phyloP scores from a whole-genome alignment of 768 basidiomycete species.

The Collybia mongolica region DNA sequence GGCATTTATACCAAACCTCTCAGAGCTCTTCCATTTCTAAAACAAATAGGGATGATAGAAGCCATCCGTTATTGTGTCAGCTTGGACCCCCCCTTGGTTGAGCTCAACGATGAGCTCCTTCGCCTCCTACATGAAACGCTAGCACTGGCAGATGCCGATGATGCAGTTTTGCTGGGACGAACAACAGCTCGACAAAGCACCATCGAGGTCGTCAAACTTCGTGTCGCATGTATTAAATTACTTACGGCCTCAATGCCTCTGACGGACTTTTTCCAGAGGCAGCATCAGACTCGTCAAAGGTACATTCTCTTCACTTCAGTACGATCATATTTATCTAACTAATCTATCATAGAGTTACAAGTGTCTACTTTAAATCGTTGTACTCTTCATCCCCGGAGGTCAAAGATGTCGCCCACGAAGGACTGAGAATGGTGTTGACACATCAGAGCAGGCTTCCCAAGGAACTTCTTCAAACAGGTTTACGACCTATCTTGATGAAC shows the following conservation, averaged over 20 bases:
- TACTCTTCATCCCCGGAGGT: slow-evolving; percentile 91
- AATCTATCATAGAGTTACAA: slow-evolving; percentile 65
- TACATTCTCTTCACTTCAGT: slow-evolving; percentile 27
- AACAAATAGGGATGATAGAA: slow-evolving; percentile 98
- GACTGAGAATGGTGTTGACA: slow-evolving; percentile 82
- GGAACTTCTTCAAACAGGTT: slow-evolving; percentile 90
- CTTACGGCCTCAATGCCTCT: slow-evolving; percentile 93
- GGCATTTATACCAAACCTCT: slow-evolving; percentile 96
- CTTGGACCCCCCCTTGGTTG: slow-evolving; percentile 85
- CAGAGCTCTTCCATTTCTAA: slow-evolving; percentile 88
- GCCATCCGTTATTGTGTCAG: slow-evolving; percentile 93
- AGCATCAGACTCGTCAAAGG: slow-evolving; percentile 84
- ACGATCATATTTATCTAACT: neutral
- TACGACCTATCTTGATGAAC: slow-evolving; percentile 97
- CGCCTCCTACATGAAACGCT: slow-evolving; percentile 92
- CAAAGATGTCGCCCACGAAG: slow-evolving; percentile 94
- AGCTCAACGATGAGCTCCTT: slow-evolving; percentile 89
- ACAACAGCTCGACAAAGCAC: slow-evolving; percentile 74
- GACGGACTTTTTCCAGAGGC: slow-evolving; percentile 89
- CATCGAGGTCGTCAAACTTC: slow-evolving; percentile 82
- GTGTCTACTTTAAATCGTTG: slow-evolving; percentile 97
- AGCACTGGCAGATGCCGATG: slow-evolving; percentile 94
- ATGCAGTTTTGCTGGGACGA: slow-evolving; percentile 75
- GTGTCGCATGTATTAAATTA: slow-evolving; percentile 91
- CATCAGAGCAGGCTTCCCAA: slow-evolving; percentile 92